These are phyloP conservation scores for Cupressus sempervirens DNA, from an alignment of 75 land plant genomes.

Conservation along the genomic window DNA sequence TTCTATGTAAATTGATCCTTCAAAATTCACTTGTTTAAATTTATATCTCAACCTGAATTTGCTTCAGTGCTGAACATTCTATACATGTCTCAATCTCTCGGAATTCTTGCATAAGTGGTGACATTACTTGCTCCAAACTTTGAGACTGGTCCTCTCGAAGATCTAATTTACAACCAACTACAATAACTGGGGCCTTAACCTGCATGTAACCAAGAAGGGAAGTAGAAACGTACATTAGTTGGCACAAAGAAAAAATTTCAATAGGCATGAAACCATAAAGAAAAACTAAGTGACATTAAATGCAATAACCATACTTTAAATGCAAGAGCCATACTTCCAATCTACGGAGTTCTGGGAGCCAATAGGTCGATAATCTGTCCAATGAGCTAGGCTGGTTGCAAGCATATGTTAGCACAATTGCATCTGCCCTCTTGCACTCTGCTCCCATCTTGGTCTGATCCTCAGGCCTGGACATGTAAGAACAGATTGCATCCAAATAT, in stretches of 20 bases:
- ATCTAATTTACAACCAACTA: slow-evolving; percentile 98
- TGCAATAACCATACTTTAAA: slow-evolving; percentile 27
- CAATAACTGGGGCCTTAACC: slow-evolving; percentile 93
- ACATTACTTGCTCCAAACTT: slow-evolving; percentile 86
- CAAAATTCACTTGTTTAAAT: not conserved
- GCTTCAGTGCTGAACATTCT: slow-evolving; percentile 87
- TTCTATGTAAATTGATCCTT: not conserved
- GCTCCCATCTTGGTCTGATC: slow-evolving; percentile 54
- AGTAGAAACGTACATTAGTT: not conserved
- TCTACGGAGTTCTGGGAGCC: slow-evolving; percentile 93
- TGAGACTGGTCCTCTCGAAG: slow-evolving; percentile 77
- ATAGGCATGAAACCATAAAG: not conserved
- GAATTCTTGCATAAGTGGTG: slow-evolving; percentile 97
- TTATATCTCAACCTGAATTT: slow-evolving; percentile 70
- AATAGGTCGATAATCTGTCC: slow-evolving; percentile 68
- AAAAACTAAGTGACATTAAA: slow-evolving; percentile 3
- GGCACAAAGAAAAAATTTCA: not conserved
- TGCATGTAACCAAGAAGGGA: slow-evolving; percentile 16
- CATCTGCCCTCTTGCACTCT: slow-evolving; percentile 82
- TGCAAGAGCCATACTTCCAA: slow-evolving; percentile 54
- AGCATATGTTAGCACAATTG: slow-evolving; percentile 87
- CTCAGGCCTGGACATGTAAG: slow-evolving; percentile 38
- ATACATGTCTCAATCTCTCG: slow-evolving; percentile 98
- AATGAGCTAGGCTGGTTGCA: slow-evolving; percentile 78
- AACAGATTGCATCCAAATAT: not conserved